Base-by-base conservation (phyloP, 176 grass and related monocot genomes). In the Canna indica region DNA sequence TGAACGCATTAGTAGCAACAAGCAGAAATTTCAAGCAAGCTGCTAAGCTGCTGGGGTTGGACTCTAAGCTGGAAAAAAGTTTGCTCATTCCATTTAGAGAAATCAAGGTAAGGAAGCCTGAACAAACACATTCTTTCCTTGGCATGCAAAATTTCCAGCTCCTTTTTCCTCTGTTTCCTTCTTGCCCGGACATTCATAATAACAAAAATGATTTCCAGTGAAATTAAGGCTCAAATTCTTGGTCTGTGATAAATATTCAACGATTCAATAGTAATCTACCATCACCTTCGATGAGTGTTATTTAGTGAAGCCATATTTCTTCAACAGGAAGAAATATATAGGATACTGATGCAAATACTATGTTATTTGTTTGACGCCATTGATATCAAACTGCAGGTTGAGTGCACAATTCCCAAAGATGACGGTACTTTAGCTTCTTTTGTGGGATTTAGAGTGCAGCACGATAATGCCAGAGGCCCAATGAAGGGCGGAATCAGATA, bases 401-500 rank as follows among this genome's bases (percentile, higher is more conserved):
- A 97, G 86, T 97, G 94, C 76, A 90, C 94, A 42, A 93, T 97
- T 70, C 94, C 89, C 25, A 97, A 80, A 79, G 94, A 97, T 52
- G 94, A 97, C 78, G 94, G 94, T 59, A 90, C 72, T 20, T 85
- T 97, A 80, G 82, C 81, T 17, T 85, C 94, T 28, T 97, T 78
- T 72, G 63, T 97, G 2, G 94, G 94, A 1, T 97, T 97, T 78
- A 90, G 94, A 69, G 88, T 97, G 45, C 94, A 97, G 73, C 94
- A 97, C 70, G 94, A 97, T 67, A 97, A 97, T 80, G 75, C 94
- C 64, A 84, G 94, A 44, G 94, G 94, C 5, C 94, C 94, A 20
- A 97, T 97, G 94, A 97, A 97, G 81, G 94, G 94, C 64, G 94
- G 94, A 11, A 97, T 97, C 75, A 83, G 94, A 67, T 97, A 97